Evolutionary conservation across 768 basidiomycete genomes (phyloP).

Genomic region (Crassisporium funariophilum): DNA sequence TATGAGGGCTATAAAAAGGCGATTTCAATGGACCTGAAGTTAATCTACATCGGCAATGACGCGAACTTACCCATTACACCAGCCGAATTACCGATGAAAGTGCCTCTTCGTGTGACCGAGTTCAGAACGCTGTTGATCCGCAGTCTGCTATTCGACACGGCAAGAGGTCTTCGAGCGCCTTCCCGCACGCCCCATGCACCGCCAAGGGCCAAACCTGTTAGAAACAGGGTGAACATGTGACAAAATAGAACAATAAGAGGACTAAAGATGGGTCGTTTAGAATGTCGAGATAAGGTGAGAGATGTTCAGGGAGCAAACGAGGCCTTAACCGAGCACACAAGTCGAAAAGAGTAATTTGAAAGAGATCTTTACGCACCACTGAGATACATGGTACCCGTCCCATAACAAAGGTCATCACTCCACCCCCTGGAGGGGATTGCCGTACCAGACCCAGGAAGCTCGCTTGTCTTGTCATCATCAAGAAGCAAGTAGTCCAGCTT

Average conservation of each 20-base stretch:
- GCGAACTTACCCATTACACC: slow-evolving; percentile 88
- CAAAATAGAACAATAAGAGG: slow-evolving; percentile 79
- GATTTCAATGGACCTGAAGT: slow-evolving; percentile 39
- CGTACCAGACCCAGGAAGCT: slow-evolving; percentile 86
- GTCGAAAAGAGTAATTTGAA: slow-evolving; percentile 62
- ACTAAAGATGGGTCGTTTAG: slow-evolving; percentile 57
- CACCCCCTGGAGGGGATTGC: slow-evolving; percentile 95
- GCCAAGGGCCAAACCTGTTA: slow-evolving; percentile 89
- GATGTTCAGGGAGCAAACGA: slow-evolving; percentile 51
- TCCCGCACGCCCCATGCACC: slow-evolving; percentile 96
- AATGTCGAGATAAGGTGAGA: slow-evolving; percentile 71
- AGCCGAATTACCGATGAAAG: slow-evolving; percentile 97
- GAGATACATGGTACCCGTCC: slow-evolving; percentile 98
- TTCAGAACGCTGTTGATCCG: slow-evolving; percentile 97
- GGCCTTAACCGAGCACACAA: slow-evolving; percentile 50
- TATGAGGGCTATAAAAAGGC: slow-evolving; percentile 71
- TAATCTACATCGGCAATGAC: slow-evolving; percentile 30
- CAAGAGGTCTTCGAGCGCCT: slow-evolving; percentile 85
- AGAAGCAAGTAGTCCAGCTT: slow-evolving; percentile 94
- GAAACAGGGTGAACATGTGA: slow-evolving; percentile 74
- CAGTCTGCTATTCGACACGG: slow-evolving; percentile 81
- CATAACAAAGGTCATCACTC: slow-evolving; percentile 99
- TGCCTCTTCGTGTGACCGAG: slow-evolving; percentile 94
- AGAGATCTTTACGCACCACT: slow-evolving; percentile 78
- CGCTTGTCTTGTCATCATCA: slow-evolving; percentile 94